A percentile compares a stretch with the other conserved stretches of the same genome.
These are phyloP conservation scores for Verticillium tricorpus DNA, from an alignment of 2,329 filamentous ascomycete species.

Conservation along the genomic window DNA sequence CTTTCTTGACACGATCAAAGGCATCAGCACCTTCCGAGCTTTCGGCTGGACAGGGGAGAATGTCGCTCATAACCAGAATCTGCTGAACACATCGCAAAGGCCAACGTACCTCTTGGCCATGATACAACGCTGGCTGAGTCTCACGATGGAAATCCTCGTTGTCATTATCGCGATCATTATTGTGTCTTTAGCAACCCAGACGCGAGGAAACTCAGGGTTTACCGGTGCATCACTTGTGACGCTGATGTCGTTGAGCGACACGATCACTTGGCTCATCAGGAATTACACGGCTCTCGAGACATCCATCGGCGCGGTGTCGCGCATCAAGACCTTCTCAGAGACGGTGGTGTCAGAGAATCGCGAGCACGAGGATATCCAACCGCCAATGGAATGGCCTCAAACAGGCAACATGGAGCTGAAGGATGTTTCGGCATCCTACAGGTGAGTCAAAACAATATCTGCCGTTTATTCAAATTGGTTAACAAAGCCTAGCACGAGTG, in stretches of 20 bases:
- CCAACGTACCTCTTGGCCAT: conserved; percentile 51
- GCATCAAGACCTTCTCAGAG: conserved; percentile 15
- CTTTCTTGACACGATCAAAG: conserved; percentile 47
- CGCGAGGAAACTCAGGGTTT: conserved; percentile 24
- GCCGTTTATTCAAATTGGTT: too few species aligned
- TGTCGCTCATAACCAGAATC: conserved; percentile 35
- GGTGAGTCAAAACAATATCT: background rate
- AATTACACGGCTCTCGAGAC: conserved; percentile 23
- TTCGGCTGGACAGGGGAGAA: conserved; percentile 45
- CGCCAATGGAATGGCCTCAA: conserved; percentile 12
- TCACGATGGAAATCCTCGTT: conserved; percentile 44
- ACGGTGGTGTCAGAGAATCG: conserved; percentile 10
- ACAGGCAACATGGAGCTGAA: conserved; percentile 12
- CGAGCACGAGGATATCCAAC: conserved; percentile 5
- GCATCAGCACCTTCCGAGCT: conserved; percentile 47
- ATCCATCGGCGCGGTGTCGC: conserved; percentile 14
- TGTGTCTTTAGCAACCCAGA: conserved; percentile 40
- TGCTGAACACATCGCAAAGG: conserved; percentile 47
- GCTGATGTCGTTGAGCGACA: conserved; percentile 27
- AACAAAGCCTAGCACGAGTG: too few species aligned
- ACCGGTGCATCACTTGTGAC: conserved; percentile 28
- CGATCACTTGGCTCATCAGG: conserved; percentile 19
- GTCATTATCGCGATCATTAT: conserved; percentile 40
- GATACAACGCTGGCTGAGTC: conserved; percentile 50
- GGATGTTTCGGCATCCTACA: conserved; percentile 13